Percentiles rank a stretch among this genome's conserved stretches.
Evolutionary conservation across 306 rosid species (phyloP).

Genomic region (Begonia masoniana): DNA sequence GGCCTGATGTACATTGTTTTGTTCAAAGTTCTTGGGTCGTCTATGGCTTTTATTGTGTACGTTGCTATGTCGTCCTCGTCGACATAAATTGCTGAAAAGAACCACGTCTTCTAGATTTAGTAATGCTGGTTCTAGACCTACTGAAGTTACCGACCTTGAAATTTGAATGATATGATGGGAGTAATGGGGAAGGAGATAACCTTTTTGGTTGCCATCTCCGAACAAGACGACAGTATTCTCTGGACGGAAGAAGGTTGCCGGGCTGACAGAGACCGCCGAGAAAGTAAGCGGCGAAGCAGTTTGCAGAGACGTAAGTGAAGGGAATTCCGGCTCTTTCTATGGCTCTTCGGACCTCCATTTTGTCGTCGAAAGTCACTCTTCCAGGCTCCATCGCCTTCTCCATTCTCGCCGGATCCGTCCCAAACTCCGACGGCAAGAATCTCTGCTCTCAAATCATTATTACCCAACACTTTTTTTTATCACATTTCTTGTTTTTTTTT

Average conservation of each 20-base stretch:
- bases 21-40: conserved; percentile 52
- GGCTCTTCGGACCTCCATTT: conserved; percentile 64
- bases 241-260: conserved; percentile 37
- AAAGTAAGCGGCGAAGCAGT: conserved; percentile 65
- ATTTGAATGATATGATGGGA: too few relatives aligned
- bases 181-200: conserved; percentile 8
- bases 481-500: too few relatives aligned
- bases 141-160: too few relatives aligned
- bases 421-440: conserved; percentile 68
- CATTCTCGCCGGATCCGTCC: conserved; percentile 64
- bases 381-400: conserved; percentile 56
- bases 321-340: conserved; percentile 58
- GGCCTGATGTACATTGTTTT: conserved; percentile 59
- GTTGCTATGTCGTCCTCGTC: conserved; percentile 75
- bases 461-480: too few relatives aligned
- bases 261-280: conserved; percentile 64
- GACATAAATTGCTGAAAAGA: conserved; percentile 29
- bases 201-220: conserved; percentile 65
- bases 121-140: too few relatives aligned
- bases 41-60: conserved; percentile 47
- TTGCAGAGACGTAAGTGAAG: conserved; percentile 55
- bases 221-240: conserved; percentile 37
- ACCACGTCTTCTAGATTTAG: too few relatives aligned
- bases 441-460: conserved; percentile 22
- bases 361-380: conserved; percentile 66